These are phyloP conservation scores for Podila epigama DNA, from an alignment of 192 early-diverging fungal genomes.

Conservation along the genomic window DNA sequence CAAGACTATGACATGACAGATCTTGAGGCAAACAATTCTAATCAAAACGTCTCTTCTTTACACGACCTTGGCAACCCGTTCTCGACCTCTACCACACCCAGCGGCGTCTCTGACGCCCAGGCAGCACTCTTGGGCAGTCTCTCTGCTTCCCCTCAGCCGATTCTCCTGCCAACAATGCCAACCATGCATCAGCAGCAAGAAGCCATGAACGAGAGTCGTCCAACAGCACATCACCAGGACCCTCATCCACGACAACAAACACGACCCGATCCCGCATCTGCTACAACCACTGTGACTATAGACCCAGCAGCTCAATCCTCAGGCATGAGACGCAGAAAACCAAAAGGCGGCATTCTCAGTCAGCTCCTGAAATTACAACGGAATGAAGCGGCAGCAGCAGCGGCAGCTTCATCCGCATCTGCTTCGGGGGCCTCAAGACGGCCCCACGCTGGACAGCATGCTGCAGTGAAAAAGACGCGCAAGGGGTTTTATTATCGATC, in stretches of 20 bases:
- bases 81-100: neutral
- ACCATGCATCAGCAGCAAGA: neutral
- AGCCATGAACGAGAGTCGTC: slow-evolving; percentile 12
- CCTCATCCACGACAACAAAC: slow-evolving; percentile 6
- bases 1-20: slow-evolving; percentile 19
- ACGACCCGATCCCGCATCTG: neutral
- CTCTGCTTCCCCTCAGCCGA: slow-evolving; percentile 12
- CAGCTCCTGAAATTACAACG: slow-evolving; percentile 28
- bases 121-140: slow-evolving; percentile 16
- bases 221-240: neutral
- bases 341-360: slow-evolving; percentile 39
- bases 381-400: slow-evolving; percentile 31
- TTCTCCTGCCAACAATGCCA: slow-evolving; percentile 19
- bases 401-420: slow-evolving; percentile 5
- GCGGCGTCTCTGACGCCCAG: slow-evolving; percentile 20
- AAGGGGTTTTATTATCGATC: slow-evolving; percentile 35
- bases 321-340: slow-evolving; percentile 32
- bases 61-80: slow-evolving; percentile 28
- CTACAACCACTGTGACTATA: neutral
- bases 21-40: slow-evolving; percentile 16
- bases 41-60: neutral
- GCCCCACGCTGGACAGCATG: slow-evolving; percentile 4
- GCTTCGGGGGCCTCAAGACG: neutral
- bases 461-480: slow-evolving; percentile 32
- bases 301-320: neutral